phyloP scores from a whole-genome alignment of 768 basidiomycete species.

The Dictyophora rubrovolvata region DNA sequence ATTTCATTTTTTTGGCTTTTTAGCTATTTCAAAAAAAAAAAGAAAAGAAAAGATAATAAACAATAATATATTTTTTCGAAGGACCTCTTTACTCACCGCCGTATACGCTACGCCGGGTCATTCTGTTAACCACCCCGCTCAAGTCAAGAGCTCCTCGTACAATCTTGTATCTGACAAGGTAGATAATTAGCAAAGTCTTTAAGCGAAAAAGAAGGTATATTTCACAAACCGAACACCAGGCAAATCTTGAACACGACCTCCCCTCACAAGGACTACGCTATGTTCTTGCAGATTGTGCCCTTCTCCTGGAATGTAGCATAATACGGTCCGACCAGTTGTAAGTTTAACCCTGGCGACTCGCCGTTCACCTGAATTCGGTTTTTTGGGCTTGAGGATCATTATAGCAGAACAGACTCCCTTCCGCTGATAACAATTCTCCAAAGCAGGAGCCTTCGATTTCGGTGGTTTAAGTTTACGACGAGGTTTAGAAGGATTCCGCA shows the following conservation, averaged over 20 bases:
- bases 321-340: slow-evolving; percentile 75
- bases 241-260: slow-evolving; percentile 94
- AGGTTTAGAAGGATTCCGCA: slow-evolving; percentile 24
- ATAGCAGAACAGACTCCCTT: slow-evolving; percentile 87
- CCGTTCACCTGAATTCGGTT: slow-evolving; percentile 97
- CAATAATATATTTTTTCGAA: not conserved
- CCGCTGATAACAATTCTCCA: slow-evolving; percentile 70
- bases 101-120: slow-evolving; percentile 80
- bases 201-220: not conserved
- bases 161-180: slow-evolving; percentile 70
- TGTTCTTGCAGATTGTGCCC: slow-evolving; percentile 98
- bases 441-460: slow-evolving; percentile 62
- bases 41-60: slow-evolving; percentile 9
- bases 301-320: slow-evolving; percentile 94
- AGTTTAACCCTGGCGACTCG: slow-evolving; percentile 94
- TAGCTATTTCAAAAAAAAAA: slow-evolving; percentile 32
- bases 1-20: slow-evolving; percentile 63
- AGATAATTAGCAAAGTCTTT: slow-evolving; percentile 3
- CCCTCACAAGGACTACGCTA: slow-evolving; percentile 88
- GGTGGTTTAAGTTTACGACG: slow-evolving; percentile 40
- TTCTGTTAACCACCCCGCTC: slow-evolving; percentile 77
- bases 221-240: slow-evolving; percentile 82
- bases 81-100: slow-evolving; percentile 47
- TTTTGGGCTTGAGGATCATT: slow-evolving; percentile 81
- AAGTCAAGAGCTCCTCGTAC: slow-evolving; percentile 90